Base-by-base conservation (phyloP, 2,329 filamentous ascomycete genomes). In the Ascocoryne sarcoides region DNA sequence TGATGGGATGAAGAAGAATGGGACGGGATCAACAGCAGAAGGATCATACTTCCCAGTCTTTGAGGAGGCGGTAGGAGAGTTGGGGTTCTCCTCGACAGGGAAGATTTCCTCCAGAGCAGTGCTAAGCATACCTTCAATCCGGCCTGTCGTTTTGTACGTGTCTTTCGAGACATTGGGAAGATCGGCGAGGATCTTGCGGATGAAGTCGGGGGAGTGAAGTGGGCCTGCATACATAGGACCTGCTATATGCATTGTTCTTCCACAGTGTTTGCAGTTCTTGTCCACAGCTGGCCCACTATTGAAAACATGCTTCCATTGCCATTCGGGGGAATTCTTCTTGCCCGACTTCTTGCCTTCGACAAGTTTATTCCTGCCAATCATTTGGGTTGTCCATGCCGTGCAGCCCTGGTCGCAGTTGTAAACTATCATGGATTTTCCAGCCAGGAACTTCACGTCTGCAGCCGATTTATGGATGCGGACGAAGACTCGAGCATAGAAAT, bases 201-300 rank as follows among this genome's bases (percentile, higher is more conserved):
- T 78, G 57, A 95, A 98, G 2, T 79, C 75, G 5, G 78, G 73
- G 32, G 88, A 88, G 62, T 98, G 92, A 7, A 98, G 67, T 15
- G 83, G 84, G 1, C 92, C 92, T 23, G 77, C 89, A 66, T 89
- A 98, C 90, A 98, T 96, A 1, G 92, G 92, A 2, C 92, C 92
- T 4, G 79, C 83, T 10, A 96, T 62, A 61, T 96, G 92, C 64
- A 82, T 93, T 59, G 83, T 90, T 57, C 75, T 79, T 7, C 82
- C 84, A 59, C 92, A 98, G 60, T 96, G 87, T 44, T 79, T 72
- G 61, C 92, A 98, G 29, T 70, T 65, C 12, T 73, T 69, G 42
- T 78, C 73, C 3, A 75, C 67, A 1, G 75, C 73, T 1, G 89
- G 87, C 0, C 73, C 89, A 55, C 82, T 71, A 0, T 82, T 75